Base-by-base conservation (phyloP, 805 yeast species). In the baker's yeast (Saccharomyces cerevisiae) region DNA sequence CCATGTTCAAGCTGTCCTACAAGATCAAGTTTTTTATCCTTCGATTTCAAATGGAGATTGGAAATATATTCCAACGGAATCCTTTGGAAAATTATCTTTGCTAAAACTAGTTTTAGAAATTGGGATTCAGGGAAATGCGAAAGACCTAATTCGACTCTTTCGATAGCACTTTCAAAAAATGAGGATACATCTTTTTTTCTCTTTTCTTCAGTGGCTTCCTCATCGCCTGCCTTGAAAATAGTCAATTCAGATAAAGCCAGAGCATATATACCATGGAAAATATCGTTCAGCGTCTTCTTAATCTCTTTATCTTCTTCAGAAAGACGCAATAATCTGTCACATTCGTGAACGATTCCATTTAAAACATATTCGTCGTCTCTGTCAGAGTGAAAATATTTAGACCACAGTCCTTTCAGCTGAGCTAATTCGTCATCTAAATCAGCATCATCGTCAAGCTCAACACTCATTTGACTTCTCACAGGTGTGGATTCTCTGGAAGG, bases 331-430 rank as follows among this genome's bases (percentile, higher is more conserved):
- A 89, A 67, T 50, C 95, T 73, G 64, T 92, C 97, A 72, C 96
- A 87, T 67, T 92, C 97, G 62, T 91, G 96, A n/a, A 92, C 79
- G 4, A 91, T 78, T 26, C 97, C 97, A 63, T 90, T 87, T 55
- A 87, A 66, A 36, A 87, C 77, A 56, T 83, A 70, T 64, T 84
- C 87, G 58, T 79, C 80, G 24, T 84, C 85, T 54, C 79, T 79
- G 3, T 79, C 81, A 1, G 85, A 75, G 4, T 73, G 67, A 46
- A 71, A 62, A 70, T 81, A 88, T 3, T 88, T 82, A 14, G 74
- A 70, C 86, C 91, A 89, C 46, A 91, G 71, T 1, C 87, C 95
- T 55, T 71, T 73, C 55, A 91, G 70, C 67, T 89, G 96, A 6
- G 82, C 82, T n/a, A 88, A 63, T 61, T 88, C 94, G 66, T 89